Percentiles rank a stretch among this genome's conserved stretches.
phyloP scores from a whole-genome alignment of 1,139 yeast species.

The Keqinozyma sinolaborantium region DNA sequence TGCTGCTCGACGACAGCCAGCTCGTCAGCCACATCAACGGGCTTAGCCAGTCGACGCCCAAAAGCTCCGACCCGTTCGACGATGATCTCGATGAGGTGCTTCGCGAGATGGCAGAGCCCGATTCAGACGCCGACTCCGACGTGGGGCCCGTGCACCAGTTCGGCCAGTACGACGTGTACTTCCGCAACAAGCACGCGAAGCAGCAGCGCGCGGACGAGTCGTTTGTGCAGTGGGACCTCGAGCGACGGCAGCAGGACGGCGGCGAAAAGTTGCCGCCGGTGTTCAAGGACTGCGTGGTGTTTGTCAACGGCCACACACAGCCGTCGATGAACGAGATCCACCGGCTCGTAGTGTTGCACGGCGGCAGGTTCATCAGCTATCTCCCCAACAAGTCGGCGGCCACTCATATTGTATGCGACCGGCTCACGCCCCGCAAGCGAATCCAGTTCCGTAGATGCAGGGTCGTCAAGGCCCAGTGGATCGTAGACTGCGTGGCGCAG shows the following conservation, averaged over 20 bases:
- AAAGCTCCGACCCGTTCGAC: conserved; percentile 34
- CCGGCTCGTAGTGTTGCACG: conserved; percentile 66
- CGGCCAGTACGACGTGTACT: conserved; percentile 70
- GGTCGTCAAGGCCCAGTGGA: conserved; percentile 85
- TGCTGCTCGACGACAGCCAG: conserved; percentile 30
- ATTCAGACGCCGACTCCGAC: conserved; percentile 11
- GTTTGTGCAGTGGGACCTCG: conserved; percentile 46
- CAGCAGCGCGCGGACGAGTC: conserved; percentile 66
- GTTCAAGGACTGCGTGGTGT: conserved; percentile 61
- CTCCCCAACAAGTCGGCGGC: conserved; percentile 67
- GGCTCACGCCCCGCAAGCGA: conserved; percentile 72
- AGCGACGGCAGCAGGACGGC: conserved; percentile 27
- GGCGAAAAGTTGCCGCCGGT: conserved; percentile 27
- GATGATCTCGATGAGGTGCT: conserved; percentile 28
- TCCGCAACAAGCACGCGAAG: conserved; percentile 60
- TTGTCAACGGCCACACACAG: conserved; percentile 81
- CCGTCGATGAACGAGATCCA: conserved; percentile 77
- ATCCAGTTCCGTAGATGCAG: conserved; percentile 61
- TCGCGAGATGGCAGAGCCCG: conserved; percentile 11
- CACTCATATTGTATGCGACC: conserved; percentile 81
- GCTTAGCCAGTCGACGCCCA: conserved; percentile 19
- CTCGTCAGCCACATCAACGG: conserved; percentile 27
- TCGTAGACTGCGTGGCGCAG: conserved; percentile 55
- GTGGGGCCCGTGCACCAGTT: conserved; percentile 47
- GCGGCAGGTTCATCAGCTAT: conserved; percentile 74